Base-by-base conservation (phyloP, 2,329 filamentous ascomycete species). In the Monosporascus sp. region DNA sequence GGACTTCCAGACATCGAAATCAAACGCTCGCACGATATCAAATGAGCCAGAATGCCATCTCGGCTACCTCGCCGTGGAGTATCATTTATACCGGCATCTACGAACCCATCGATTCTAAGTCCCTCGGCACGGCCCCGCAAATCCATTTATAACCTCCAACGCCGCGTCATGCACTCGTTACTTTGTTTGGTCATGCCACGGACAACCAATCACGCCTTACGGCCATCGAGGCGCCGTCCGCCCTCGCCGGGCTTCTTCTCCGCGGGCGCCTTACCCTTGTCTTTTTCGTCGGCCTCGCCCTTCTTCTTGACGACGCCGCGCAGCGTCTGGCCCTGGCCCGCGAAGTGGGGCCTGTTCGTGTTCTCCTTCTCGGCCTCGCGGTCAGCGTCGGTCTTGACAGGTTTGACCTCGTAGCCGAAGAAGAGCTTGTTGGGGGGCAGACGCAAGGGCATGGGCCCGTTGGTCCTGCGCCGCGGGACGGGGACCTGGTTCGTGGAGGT, bases 331-430 rank as follows among this genome's bases (percentile, higher is more conserved):
- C 93, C 93, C 59, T 89, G 83, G 0, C 93, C 93, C 5, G 86
- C 83, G 70, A 96, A 96, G 60, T 84, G 84, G n/a, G 87, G 86
- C 58, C 84, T 82, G 54, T 79, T 78, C 4, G 81, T 78, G n/a
- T 83, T 77, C 56, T 84, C 81, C 38, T 83, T 80, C 54, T 87
- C 84, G 55, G 85, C 78, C 49, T 84, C 82, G 66, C 84, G 85
- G 53, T 90, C 84, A 37, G 83, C 86, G 53, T 87, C 84, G 8
- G 89, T 89, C 75, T 90, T 92, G 42, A 95, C 78, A 0, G 93
- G 93, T 70, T 88, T 96, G 67, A 96, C 81, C 65, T 96, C 88
- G 65, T 97, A 99, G 3, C 94, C 94, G 58, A 99, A 96, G 77
- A 99, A 99, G 5, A 99, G 78, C 72, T 97, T 96, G 63, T 94